Conservation (phyloP, 2,329 filamentous ascomycete species). For the Scedosporium apiospermum region DNA sequence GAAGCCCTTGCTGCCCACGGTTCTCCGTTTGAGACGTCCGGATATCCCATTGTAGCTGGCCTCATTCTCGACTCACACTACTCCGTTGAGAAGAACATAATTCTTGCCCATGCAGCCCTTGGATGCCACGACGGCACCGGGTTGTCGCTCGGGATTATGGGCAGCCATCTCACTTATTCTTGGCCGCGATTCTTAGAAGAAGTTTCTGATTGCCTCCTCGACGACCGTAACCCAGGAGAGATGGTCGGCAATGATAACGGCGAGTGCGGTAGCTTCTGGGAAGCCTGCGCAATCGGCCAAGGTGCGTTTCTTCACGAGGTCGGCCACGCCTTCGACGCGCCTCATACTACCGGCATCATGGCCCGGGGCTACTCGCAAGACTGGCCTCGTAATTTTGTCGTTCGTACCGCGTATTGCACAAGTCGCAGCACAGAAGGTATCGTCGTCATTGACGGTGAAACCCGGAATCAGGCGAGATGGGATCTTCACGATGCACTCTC, state of each 20-base stretch:
- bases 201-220: constrained; percentile 39
- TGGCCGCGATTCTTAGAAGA: constrained; percentile 64
- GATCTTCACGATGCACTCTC: constrained; percentile 58
- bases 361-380: constrained; percentile 27
- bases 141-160: constrained; percentile 60
- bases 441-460: constrained; percentile 14
- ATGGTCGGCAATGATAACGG: constrained; percentile 30
- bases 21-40: constrained; percentile 18
- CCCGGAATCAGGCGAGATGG: constrained; percentile 55
- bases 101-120: constrained; percentile 58
- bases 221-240: constrained; percentile 24
- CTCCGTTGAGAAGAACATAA: constrained; percentile 46
- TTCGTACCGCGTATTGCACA: constrained; percentile 23
- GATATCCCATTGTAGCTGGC: constrained; percentile 57
- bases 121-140: constrained; percentile 42
- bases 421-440: constrained; percentile 7
- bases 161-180: constrained; percentile 60
- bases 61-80: constrained; percentile 62
- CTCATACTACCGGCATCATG: constrained; percentile 62
- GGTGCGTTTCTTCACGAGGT: constrained; percentile 65
- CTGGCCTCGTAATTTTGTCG: constrained; percentile 33
- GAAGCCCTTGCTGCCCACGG: constrained; percentile 36
- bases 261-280: constrained; percentile 32
- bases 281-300: constrained; percentile 44
- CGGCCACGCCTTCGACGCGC: constrained; percentile 60